Percentiles rank a stretch among this genome's conserved stretches.
Conservation (phyloP, 768 basidiomycete species). For the Amanita molliuscula region DNA sequence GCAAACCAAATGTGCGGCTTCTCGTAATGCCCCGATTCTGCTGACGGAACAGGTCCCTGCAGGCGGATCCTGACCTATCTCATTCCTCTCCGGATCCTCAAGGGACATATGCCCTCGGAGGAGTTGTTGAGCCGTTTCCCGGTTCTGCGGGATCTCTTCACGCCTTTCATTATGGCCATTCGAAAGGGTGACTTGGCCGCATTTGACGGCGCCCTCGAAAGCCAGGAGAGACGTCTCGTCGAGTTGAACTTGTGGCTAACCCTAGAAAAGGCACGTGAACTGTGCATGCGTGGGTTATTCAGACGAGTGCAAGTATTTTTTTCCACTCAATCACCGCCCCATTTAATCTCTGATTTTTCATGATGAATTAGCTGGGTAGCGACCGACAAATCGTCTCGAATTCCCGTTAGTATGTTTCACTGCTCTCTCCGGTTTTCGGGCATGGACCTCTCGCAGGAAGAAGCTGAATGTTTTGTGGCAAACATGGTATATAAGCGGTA, state of each 20-base stretch:
- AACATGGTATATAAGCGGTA: conserved; percentile 93
- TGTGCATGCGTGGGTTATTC: conserved; percentile 78
- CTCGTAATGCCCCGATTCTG: not conserved
- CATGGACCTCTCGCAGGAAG: conserved; percentile 59
- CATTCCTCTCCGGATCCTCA: conserved; percentile 80
- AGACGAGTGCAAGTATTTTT: conserved; percentile 49
- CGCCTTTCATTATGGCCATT: conserved; percentile 76
- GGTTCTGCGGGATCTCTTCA: conserved; percentile 58
- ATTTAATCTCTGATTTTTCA: not conserved
- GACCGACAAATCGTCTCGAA: conserved; percentile 59
- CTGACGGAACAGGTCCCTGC: conserved; percentile 1
- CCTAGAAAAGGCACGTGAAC: conserved; percentile 80
- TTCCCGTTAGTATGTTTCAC: conserved; percentile 77
- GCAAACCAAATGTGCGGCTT: conserved; percentile 72
- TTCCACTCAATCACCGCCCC: not conserved
- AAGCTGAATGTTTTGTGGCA: conserved; percentile 89
- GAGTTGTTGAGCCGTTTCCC: conserved; percentile 68
- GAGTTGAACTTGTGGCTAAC: conserved; percentile 81
- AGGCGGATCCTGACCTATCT: conserved; percentile 90
- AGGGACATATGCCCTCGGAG: conserved; percentile 74
- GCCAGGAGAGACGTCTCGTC: conserved; percentile 63
- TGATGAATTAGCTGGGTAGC: conserved; percentile 61
- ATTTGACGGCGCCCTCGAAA: conserved; percentile 75
- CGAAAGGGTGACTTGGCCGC: conserved; percentile 61
- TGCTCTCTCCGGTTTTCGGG: conserved; percentile 64